Evolutionary conservation across 495 filamentous ascomycete genomes (phyloP), one percentile per base, ranked within the genome.

Genomic region (Endocarpon pusillum): DNA sequence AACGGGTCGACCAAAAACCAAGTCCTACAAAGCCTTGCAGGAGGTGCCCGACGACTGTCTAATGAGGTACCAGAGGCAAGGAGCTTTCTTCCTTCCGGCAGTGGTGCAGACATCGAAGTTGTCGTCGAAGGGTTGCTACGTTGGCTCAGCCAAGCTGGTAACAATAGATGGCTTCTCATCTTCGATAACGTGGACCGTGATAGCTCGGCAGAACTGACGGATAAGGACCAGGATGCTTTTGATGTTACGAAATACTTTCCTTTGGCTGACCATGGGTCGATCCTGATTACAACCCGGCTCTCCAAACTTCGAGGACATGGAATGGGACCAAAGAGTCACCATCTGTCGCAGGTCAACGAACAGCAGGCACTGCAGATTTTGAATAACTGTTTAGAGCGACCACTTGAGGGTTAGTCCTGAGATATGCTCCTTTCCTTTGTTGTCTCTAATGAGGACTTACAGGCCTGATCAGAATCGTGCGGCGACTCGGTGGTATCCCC

Each of bases 121-220:
- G 32, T 51, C 26, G 39, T 53, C n/a, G 38, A 29, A 30, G 40
- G 39, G 16, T 42, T 56, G 21, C 35, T 42, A 28, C 29, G 43
- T 12, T 64, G 59, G 59, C 52, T 64, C 24, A 32, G 39, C 33
- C 38, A 32, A 19, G 35, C 43, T 15, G 45, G 44, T 5, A 64
- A 64, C 40, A 40, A 14, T 19, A 30, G 41, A 28, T 62, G 54
- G 59, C 49, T 62, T 16, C 38, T 61, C 11, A 42, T 63, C 20
- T 52, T 52, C 28, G 56, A 61, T 41, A 63, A 63, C 39, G 45
- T 57, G 29, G 53, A 62, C 41, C 37, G 45, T 32, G 45, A 48
- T 15, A 43, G 36, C 24, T 32, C 37, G 17, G 29, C 35, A 38
- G 36, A 50, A n/a, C n/a, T n/a, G n/a, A 5, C 28, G 5, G 12